Percentiles rank a stretch among this genome's conserved stretches.
phyloP scores from a whole-genome alignment of 2,329 filamentous ascomycete species.

The Fusarium penzigii region DNA sequence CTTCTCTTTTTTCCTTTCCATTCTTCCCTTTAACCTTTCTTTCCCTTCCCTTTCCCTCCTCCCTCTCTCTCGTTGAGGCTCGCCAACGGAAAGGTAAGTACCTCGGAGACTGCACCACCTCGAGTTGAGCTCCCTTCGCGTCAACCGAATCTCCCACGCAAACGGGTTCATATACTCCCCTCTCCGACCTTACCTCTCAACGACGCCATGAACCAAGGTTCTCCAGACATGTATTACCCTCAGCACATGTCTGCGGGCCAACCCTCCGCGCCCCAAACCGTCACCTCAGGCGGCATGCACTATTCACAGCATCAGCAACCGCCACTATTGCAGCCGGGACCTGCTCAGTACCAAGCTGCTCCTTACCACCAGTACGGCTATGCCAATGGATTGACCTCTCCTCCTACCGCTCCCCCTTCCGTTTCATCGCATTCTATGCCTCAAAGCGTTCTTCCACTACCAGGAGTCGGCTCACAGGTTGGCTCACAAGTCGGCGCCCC shows the following conservation, averaged over 20 bases:
- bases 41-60: constrained; percentile 69
- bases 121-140: constrained; percentile 71
- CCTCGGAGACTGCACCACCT: constrained; percentile 71
- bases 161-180: constrained; percentile 57
- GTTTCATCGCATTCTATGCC: constrained; percentile 67
- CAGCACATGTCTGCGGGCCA: constrained; percentile 78
- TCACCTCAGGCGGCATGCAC: constrained; percentile 70
- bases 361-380: constrained; percentile 74
- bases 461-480: constrained; percentile 54
- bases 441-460: constrained; percentile 68
- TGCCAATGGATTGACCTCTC: constrained; percentile 75
- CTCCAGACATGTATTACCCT: constrained; percentile 83
- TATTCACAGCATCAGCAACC: constrained; percentile 83
- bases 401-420: constrained; percentile 66
- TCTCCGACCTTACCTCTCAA: constrained; percentile 61
- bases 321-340: constrained; percentile 71
- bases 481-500: not conserved
- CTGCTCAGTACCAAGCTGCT: constrained; percentile 65
- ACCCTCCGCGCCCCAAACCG: constrained; percentile 72
- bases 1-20: constrained; percentile 33
- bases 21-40: constrained; percentile 45
- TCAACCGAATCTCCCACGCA: constrained; percentile 49
- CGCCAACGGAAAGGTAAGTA: constrained; percentile 67
- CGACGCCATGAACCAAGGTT: constrained; percentile 74
- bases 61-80: too few relatives aligned